A percentile compares a stretch with the other conserved stretches of the same genome.
These are phyloP conservation scores for Mycena filopes DNA, from an alignment of 768 basidiomycete species.

Conservation along the genomic window DNA sequence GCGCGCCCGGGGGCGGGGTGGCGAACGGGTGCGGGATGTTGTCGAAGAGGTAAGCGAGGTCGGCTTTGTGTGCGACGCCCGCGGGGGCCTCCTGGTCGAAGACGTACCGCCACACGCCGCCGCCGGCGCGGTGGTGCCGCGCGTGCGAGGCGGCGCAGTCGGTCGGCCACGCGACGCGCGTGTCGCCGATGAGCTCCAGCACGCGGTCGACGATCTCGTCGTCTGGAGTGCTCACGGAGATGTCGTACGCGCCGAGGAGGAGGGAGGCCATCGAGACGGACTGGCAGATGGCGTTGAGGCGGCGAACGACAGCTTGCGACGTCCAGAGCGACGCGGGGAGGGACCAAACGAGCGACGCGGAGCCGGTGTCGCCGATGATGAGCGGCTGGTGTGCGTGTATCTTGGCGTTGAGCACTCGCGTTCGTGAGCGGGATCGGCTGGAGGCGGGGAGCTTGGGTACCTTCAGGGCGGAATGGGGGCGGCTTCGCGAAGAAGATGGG, in stretches of 20 bases:
- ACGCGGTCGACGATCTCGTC: conserved; percentile 76
- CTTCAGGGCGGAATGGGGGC: conserved; percentile 25
- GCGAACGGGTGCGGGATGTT: conserved; percentile 68
- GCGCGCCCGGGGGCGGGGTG: conserved; percentile 38
- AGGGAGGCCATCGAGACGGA: conserved; percentile 69
- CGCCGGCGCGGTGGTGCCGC: conserved; percentile 60
- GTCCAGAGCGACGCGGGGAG: conserved; percentile 71
- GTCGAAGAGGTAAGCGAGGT: conserved; percentile 84
- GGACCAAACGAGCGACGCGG: conserved; percentile 74
- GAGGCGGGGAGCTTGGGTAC: neutral
- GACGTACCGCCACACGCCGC: conserved; percentile 81
- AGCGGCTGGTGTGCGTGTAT: conserved; percentile 65
- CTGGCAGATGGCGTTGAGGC: conserved; percentile 80
- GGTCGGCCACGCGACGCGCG: conserved; percentile 81
- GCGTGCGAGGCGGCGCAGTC: conserved; percentile 68
- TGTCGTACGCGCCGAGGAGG: conserved; percentile 78
- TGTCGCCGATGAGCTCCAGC: conserved; percentile 80
- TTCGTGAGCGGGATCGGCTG: conserved; percentile 37
- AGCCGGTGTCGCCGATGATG: conserved; percentile 79
- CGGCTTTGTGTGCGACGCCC: conserved; percentile 71
- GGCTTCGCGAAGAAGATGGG: conserved; percentile 29
- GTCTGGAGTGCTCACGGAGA: conserved; percentile 65
- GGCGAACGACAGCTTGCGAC: conserved; percentile 66
- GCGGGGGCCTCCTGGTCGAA: conserved; percentile 85
- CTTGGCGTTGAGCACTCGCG: conserved; percentile 36